phyloP scores from a whole-genome alignment of 495 filamentous ascomycete genomes.

The Opeltia flavorubescens region DNA sequence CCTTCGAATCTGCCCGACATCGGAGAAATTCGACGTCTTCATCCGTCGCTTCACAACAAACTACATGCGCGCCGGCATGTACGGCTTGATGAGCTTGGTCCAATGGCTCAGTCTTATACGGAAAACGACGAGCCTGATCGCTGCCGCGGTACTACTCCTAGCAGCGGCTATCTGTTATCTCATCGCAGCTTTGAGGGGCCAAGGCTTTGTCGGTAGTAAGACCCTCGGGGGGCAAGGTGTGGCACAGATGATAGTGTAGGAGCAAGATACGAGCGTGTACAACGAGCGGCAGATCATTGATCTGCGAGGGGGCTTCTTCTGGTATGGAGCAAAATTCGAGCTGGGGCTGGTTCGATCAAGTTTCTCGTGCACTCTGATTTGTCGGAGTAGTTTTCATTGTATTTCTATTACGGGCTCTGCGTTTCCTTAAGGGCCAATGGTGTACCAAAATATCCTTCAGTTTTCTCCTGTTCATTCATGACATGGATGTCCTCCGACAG shows the following conservation, averaged over 20 bases:
- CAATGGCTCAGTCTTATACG: conserved; percentile 65
- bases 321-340: background rate
- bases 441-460: too few relatives aligned
- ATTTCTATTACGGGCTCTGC: background rate
- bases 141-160: conserved; percentile 67
- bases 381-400: background rate
- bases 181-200: conserved; percentile 73
- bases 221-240: conserved; percentile 88
- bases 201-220: conserved; percentile 94
- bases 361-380: background rate
- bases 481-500: too few relatives aligned
- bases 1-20: conserved; percentile 95
- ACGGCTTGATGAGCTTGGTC: conserved; percentile 61
- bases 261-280: background rate
- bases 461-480: too few relatives aligned
- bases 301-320: background rate
- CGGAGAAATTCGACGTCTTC: conserved; percentile 70
- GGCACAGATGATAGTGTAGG: conserved; percentile 94
- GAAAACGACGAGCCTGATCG: conserved; percentile 57
- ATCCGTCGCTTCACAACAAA: conserved; percentile 89
- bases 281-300: background rate
- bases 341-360: background rate
- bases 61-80: conserved; percentile 93
- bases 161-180: conserved; percentile 70
- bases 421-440: background rate